Evolutionary conservation across 176 grass and related monocot genomes (phyloP), one percentile per base, ranked within the genome.

Genomic region (Cocos nucifera): DNA sequence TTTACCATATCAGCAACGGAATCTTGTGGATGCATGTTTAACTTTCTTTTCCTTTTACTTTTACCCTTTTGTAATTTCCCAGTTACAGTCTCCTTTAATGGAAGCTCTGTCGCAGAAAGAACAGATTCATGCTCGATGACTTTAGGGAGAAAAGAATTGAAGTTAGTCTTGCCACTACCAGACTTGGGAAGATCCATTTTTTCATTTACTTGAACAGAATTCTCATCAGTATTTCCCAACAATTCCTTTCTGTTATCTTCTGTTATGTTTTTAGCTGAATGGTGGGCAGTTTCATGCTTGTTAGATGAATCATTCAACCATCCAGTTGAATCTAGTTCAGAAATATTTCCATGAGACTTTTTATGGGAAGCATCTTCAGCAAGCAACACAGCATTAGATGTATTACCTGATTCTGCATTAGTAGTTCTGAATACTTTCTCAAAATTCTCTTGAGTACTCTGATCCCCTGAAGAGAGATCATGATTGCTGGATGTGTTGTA

Each of bases 31-130:
- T 72, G 59, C 25, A 56, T 62, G 27, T 66, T 73, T 48, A 3
- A 1, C 58, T 84, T 84, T 64, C 54, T 78, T 84, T 86, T 85
- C 3, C 50, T 79, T 49, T 89, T 82, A 53, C 59, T 78, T 71
- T 67, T 74, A 19, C 50, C 59, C 75, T 79, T 70, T 17, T 39
- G 59, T 67, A 73, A 64, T 62, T 49, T 78, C 53, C 30, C 5
- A 56, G 50, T 57, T 73, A 82, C 82, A 58, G 51, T 22, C 78
- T 63, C 67, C 56, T 49, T 57, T 65, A 25, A 49, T 2, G 55
- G 60, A 49, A 66, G 25, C 20, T 77, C 68, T 70, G 76, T 17
- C 20, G 64, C 59, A 73, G 64, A 72, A 72, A 64, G 10, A 72
- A 52, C 49, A 62, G 65, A 51, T 25, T 56, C 69, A 74, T 77